These are phyloP conservation scores for Tulasnella sp. DNA, from an alignment of 768 basidiomycete species.

Conservation along the genomic window DNA sequence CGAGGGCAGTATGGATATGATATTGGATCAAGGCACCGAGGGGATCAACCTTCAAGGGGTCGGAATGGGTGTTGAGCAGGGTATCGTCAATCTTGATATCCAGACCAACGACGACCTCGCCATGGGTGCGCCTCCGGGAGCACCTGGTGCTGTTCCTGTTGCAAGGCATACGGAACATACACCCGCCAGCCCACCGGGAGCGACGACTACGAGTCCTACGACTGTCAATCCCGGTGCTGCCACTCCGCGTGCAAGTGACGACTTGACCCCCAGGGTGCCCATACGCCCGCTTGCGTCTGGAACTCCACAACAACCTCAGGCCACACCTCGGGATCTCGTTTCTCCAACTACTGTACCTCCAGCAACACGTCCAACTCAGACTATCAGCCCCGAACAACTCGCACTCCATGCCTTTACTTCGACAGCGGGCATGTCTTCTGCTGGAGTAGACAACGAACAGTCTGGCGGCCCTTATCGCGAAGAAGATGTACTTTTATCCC, in stretches of 20 bases:
- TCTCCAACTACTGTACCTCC: constrained; percentile 2
- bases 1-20: constrained; percentile 18
- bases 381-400: constrained; percentile 8
- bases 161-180: constrained; percentile 21
- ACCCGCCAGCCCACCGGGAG: constrained; percentile 17
- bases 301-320: neutral
- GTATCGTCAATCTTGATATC: constrained; percentile 45
- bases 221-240: constrained; percentile 18
- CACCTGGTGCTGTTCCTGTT: constrained; percentile 50
- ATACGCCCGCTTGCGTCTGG: constrained; percentile 7
- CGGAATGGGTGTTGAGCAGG: constrained; percentile 37
- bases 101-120: constrained; percentile 80
- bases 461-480: constrained; percentile 65
- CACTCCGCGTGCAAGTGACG: constrained; percentile 1
- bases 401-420: constrained; percentile 10
- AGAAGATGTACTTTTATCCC: constrained; percentile 79
- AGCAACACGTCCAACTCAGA: constrained; percentile 7
- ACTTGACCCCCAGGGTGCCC: constrained; percentile 5
- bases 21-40: constrained; percentile 16
- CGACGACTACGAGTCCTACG: constrained; percentile 27
- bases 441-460: constrained; percentile 6
- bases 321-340: neutral
- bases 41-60: constrained; percentile 10
- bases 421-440: constrained; percentile 1
- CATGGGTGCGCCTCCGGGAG: constrained; percentile 82